phyloP scores from a whole-genome alignment of 257 asterid species.

The Forsythia suspensa region DNA sequence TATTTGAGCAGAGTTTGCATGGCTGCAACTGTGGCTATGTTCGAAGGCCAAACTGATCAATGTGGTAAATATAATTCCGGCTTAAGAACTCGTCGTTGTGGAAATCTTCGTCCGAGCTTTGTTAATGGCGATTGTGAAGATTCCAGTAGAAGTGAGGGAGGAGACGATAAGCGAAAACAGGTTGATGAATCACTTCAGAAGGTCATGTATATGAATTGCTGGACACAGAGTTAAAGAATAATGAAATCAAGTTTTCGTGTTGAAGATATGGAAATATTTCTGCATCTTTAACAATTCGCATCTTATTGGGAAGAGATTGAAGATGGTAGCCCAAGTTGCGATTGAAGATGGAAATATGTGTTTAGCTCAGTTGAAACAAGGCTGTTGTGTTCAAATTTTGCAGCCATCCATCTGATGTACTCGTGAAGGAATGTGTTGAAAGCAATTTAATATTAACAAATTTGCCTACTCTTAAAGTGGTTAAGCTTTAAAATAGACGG shows the following conservation, averaged over 20 bases:
- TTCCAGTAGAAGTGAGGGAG: constrained; percentile 3
- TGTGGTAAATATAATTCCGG: neutral
- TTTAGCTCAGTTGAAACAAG: too few species aligned
- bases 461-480: too few species aligned
- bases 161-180: constrained; percentile 7
- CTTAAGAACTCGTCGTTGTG: constrained; percentile 2
- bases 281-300: neutral
- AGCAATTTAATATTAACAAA: too few species aligned
- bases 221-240: constrained; percentile 25
- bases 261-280: neutral
- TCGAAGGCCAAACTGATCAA: constrained; percentile 15
- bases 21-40: constrained; percentile 24
- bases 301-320: neutral
- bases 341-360: neutral
- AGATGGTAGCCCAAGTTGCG: neutral
- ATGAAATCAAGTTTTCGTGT: too few species aligned
- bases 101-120: neutral
- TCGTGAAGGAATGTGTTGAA: too few species aligned
- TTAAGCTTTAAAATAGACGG: too few species aligned
- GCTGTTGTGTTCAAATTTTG: too few species aligned
- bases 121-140: neutral
- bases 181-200: constrained; percentile 32
- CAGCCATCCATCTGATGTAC: too few species aligned
- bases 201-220: constrained; percentile 37
- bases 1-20: constrained; percentile 28